Base-by-base conservation (phyloP, 148 eudicot genomes). In the Chenopodium berlandieri region DNA sequence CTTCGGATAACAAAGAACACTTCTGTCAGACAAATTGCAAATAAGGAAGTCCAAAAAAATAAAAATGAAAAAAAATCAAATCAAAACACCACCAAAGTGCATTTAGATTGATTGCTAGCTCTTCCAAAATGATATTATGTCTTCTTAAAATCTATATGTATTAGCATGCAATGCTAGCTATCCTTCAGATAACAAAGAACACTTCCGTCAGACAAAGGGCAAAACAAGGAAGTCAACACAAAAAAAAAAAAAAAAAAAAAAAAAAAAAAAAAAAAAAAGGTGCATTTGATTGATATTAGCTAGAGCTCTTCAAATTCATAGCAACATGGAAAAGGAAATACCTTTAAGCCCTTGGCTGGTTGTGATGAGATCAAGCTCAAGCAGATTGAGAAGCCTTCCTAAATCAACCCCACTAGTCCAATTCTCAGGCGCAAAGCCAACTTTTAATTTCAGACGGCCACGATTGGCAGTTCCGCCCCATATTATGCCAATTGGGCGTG, bases 391-490 rank as follows among this genome's bases (percentile, higher is more conserved):
- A 78, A 95, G 91, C 62, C 98, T 94, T 10, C 98, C 94, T 56
- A 95, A 92, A 87, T 95, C 98, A 82, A 95, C 98, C 46, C 98
- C 98, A 85, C 98, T 95, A 40, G 98, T 95, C 98, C 98, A 95
- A 79, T 95, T 95, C 81, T 93, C 97, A 1, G 98, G 98, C 71
- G 96, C 91, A 82, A 91, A 96, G 64, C 98, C 98, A 75, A 93
- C 90, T 89, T 91, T 95, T 73, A 95, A 86, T 86, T 95, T 95
- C 80, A 95, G 97, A 22, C 98, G 94, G 30, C 98, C 98, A 72
- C 98, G 87, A 82, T 95, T 95, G 71, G 98, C 98, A 80, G 98
- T 95, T 82, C 98, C 98, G 87, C 98, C 98, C 98, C 98, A 95
- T 81, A 95, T 95, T 66, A 95, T 95, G 54, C 98, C 98, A 64